Base-by-base conservation (phyloP, 1,284 basidiomycete species). In the Ceratobasidium sp. region DNA sequence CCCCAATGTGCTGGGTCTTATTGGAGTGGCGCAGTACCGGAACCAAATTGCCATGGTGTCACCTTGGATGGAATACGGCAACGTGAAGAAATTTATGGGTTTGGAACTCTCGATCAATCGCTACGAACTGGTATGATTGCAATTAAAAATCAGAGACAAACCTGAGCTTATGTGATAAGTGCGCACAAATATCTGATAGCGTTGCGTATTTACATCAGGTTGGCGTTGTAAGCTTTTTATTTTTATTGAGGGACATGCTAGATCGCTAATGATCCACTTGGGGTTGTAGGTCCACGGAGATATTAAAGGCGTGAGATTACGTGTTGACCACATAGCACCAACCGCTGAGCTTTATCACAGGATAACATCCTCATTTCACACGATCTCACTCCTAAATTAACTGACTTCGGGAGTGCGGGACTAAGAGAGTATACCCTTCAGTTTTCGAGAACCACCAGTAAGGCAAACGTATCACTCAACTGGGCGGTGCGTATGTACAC, bases 11-110 rank as follows among this genome's bases (percentile, higher is more conserved):
- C 32, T 42, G 20, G 38, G 43, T 15, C 38, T 56, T n/a, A 27
- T 25, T 27, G 54, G 43, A 15, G 7, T 56, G 12, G 34, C 54
- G 4, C 40, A 35, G 7, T 56, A 40, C 54, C 54, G 54, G 29
- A 40, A 40, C 7, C 54, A 56, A 15, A 17, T 56, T 35, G 40
- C 54, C 13, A 22, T 56, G 25, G 54, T 42, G 38, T 56, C 43
- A 13, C 43, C 54, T 12, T 56, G 54, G 54, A 27, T 56, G 54
- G 20, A 22, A 15, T 13, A 40, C 13, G n/a, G 35, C 4, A 54
- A 7, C 15, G 22, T 54, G 12, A 17, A n/a, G 4, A 17, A n/a
- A 3, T 31, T 29, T 10, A 7, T 54, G 3, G 29, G 5, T 2
- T 17, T 17, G 4, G n/a, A 15, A 6, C 52, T 32, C 7, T 32